Conservation (phyloP, 371 early-diverging fungal genomes). For the Mortierella sp. region DNA sequence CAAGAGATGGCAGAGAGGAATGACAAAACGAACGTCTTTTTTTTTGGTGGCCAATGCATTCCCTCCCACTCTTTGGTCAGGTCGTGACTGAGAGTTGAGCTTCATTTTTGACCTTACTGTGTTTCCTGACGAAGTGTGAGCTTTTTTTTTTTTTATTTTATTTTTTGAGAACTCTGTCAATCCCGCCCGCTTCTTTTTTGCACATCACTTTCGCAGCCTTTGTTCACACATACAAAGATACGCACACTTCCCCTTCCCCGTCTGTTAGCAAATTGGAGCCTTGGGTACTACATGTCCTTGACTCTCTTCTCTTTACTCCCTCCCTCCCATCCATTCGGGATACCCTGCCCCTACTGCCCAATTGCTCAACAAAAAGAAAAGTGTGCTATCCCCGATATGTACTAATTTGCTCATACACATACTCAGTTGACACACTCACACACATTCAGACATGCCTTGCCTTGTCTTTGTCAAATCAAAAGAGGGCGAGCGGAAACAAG, state of each 20-base stretch:
- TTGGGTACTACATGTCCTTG: neutral
- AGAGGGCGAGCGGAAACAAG: no score
- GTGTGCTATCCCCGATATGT: conserved; percentile 5
- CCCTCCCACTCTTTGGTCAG: neutral
- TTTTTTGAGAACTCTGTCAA: neutral
- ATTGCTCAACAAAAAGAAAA: neutral
- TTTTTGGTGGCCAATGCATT: conserved; percentile 13
- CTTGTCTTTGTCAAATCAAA: no score
- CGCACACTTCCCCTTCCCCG: no score
- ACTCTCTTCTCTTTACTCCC: neutral
- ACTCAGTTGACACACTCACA: no score
- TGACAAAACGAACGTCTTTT: neutral
- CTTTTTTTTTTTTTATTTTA: neutral
- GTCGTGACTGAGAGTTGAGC: neutral
- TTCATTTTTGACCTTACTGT: neutral
- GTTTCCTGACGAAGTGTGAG: neutral
- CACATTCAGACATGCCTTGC: no score
- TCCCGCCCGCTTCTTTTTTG: neutral
- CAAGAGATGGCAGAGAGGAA: neutral
- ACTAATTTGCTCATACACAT: neutral
- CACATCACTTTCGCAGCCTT: neutral
- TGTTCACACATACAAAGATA: neutral
- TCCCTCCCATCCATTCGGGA: neutral
- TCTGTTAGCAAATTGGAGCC: neutral
- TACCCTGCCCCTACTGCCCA: neutral